Conservation (phyloP, 2,329 filamentous ascomycete genomes). For the Fusarium sp. region DNA sequence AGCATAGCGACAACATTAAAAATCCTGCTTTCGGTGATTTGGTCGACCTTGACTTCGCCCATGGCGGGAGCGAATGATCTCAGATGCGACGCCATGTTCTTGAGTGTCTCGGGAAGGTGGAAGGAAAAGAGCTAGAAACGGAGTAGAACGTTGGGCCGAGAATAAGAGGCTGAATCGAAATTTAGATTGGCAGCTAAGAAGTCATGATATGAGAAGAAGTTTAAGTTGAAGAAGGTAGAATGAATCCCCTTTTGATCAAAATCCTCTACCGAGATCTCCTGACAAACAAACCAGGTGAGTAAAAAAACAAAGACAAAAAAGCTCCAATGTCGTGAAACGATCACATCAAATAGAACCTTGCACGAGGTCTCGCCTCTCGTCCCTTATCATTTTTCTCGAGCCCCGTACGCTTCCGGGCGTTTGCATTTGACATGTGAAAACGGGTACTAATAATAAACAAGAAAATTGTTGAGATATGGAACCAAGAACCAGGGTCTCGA, state of each 20-base stretch:
- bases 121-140: not conserved
- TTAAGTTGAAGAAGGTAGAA: not conserved
- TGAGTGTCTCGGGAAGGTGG: not conserved
- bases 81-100: conserved; percentile 33
- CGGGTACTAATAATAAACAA: conserved; percentile 13
- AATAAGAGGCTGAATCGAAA: not conserved
- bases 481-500: conserved; percentile 7
- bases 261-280: not conserved
- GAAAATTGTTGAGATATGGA: conserved; percentile 37
- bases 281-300: conserved; percentile 9
- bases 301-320: not conserved
- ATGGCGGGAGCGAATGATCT: conserved; percentile 40
- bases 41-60: conserved; percentile 49
- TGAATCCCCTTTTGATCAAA: not conserved
- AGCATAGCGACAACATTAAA: conserved; percentile 66
- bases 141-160: not conserved
- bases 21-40: conserved; percentile 51
- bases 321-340: conserved; percentile 15
- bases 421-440: conserved; percentile 45
- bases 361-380: conserved; percentile 23
- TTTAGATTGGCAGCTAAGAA: conserved; percentile 10
- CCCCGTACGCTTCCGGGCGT: not conserved
- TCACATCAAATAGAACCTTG: conserved; percentile 26
- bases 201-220: conserved; percentile 5
- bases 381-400: conserved; percentile 18